Conservation (phyloP, 164 flowering plant species). For the Vitis cinerea region DNA sequence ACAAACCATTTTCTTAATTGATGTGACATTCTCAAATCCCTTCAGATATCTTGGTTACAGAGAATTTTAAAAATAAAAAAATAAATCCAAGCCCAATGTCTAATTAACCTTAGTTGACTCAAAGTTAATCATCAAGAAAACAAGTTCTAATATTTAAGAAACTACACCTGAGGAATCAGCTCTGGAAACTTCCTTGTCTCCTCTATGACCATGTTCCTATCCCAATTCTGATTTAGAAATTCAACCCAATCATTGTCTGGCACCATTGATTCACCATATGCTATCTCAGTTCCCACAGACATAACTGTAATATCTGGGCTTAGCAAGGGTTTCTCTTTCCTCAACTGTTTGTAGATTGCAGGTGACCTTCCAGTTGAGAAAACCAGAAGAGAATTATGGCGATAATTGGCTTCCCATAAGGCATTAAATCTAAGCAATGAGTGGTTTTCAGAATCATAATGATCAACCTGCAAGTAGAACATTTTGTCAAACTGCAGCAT, state of each 20-base stretch:
- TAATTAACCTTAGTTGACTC: neutral
- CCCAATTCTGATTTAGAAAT: conserved; percentile 79
- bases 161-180: conserved; percentile 76
- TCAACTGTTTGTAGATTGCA: conserved; percentile 80
- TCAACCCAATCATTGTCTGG: conserved; percentile 91
- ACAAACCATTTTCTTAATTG: neutral
- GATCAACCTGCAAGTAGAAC: conserved; percentile 76
- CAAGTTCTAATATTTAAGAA: conserved; percentile 3
- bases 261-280: conserved; percentile 83
- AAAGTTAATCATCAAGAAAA: neutral
- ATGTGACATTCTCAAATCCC: neutral
- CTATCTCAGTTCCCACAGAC: conserved; percentile 99
- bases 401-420: conserved; percentile 84
- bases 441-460: conserved; percentile 79
- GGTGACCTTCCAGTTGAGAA: conserved; percentile 97
- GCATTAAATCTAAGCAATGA: conserved; percentile 80
- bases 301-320: conserved; percentile 95
- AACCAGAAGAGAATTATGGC: conserved; percentile 81
- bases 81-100: too few relatives aligned
- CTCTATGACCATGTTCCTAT: conserved; percentile 63
- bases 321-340: conserved; percentile 92
- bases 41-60: neutral
- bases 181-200: conserved; percentile 80
- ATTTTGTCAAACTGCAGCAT: neutral
- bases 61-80: neutral